These are phyloP conservation scores for Penicillium crystallinum DNA, from an alignment of 495 filamentous ascomycete genomes.

Conservation along the genomic window DNA sequence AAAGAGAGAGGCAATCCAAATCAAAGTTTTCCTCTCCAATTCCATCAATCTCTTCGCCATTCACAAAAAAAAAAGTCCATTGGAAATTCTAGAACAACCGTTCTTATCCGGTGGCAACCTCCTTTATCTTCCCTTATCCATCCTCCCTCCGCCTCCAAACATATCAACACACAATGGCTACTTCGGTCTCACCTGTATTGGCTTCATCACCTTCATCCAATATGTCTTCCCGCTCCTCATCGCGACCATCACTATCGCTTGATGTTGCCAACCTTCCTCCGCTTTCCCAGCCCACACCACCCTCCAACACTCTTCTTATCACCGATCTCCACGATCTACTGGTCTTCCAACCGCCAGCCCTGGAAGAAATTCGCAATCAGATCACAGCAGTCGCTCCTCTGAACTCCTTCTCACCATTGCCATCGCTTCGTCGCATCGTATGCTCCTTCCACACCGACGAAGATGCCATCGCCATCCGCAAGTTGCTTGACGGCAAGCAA, in stretches of 20 bases:
- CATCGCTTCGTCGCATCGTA: slow-evolving; percentile 87
- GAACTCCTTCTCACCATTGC: slow-evolving; percentile 85
- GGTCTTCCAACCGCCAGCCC: slow-evolving; percentile 73
- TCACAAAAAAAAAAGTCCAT: not conserved
- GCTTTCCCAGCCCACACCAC: slow-evolving; percentile 70
- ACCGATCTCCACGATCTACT: slow-evolving; percentile 72
- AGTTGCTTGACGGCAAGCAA: slow-evolving; percentile 62
- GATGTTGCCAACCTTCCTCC: slow-evolving; percentile 79
- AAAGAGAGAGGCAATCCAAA: not conserved
- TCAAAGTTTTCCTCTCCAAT: not conserved
- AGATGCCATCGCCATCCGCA: slow-evolving; percentile 67
- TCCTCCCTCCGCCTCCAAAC: not conserved
- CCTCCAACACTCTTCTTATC: slow-evolving; percentile 91
- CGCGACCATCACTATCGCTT: slow-evolving; percentile 60
- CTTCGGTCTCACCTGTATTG: slow-evolving; percentile 22
- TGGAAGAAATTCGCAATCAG: slow-evolving; percentile 68
- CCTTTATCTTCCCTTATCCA: slow-evolving; percentile 15
- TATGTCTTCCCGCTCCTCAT: slow-evolving; percentile 33
- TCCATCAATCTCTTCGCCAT: not conserved
- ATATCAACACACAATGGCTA: slow-evolving; percentile 17
- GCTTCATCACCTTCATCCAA: slow-evolving; percentile 26
- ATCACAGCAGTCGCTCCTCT: slow-evolving; percentile 64
- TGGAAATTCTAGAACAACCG: slow-evolving; percentile 3
- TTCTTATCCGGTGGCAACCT: slow-evolving; percentile 17
- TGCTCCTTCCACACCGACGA: slow-evolving; percentile 74